Conservation (phyloP, 2,329 filamentous ascomycete genomes). For the Cercospora beticola region DNA sequence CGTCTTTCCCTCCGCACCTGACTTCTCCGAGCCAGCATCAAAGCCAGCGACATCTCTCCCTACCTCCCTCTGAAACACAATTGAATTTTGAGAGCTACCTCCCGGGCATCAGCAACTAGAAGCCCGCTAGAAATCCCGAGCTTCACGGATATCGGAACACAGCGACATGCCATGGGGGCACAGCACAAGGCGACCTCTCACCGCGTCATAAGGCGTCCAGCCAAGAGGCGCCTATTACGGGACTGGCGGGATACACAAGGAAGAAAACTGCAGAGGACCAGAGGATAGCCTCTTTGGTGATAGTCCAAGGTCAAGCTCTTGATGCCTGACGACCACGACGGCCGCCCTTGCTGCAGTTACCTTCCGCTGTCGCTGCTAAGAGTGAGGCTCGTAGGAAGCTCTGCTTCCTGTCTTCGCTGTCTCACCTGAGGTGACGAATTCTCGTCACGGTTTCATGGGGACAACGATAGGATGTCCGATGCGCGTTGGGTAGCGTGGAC, state of each 20-base stretch:
- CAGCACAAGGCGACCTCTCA: not conserved
- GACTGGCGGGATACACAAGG: not conserved
- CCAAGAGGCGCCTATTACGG: not conserved
- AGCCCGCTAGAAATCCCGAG: not conserved
- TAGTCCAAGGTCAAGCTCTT: not conserved
- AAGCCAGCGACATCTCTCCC: not conserved
- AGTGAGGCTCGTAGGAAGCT: not conserved
- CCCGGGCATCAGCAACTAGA: not conserved
- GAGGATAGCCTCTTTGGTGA: not conserved
- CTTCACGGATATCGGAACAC: not conserved
- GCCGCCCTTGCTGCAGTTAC: not conserved
- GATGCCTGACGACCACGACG: not conserved
- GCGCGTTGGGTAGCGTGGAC: not conserved
- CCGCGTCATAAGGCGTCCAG: not conserved
- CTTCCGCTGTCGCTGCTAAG: not conserved
- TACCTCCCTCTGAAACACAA: not conserved
- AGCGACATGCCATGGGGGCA: not conserved
- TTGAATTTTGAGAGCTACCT: not conserved
- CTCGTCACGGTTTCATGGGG: not conserved
- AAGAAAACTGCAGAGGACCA: not conserved
- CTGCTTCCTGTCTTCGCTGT: not conserved
- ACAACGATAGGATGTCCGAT: not conserved
- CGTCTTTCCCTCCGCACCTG: not conserved
- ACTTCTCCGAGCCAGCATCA: not conserved
- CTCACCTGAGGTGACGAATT: not conserved